Percentiles rank a stretch among this genome's conserved stretches.
phyloP scores from a whole-genome alignment of 2,329 filamentous ascomycete species.

The Arthrinium phaeospermum region DNA sequence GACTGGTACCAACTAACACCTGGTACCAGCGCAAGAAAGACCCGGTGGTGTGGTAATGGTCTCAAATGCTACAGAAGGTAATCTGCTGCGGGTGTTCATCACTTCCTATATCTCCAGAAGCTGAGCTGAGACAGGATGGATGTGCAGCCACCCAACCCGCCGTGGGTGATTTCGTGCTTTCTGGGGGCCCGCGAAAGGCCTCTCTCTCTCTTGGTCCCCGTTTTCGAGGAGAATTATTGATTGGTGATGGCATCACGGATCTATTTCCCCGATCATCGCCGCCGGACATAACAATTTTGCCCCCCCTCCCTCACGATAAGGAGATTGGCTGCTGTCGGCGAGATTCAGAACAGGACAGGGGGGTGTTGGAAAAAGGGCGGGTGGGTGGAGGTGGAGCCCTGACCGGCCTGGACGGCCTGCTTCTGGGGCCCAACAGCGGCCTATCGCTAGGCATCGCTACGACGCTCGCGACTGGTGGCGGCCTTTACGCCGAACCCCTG shows the following conservation, averaged over 20 bases:
- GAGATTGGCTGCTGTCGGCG: background rate
- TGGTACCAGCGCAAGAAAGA: background rate
- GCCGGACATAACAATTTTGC: background rate
- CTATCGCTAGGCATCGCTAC: background rate
- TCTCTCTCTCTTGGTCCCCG: background rate
- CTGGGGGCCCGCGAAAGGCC: background rate
- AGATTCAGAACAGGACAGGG: background rate
- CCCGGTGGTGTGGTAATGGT: background rate
- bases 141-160: background rate
- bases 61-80: background rate
- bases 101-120: background rate
- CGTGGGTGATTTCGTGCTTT: background rate
- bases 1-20: background rate
- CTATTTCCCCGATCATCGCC: background rate
- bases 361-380: background rate
- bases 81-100: background rate
- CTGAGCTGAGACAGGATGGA: slow-evolving; percentile 3
- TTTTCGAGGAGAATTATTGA: background rate
- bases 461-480: background rate
- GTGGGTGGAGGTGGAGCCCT: slow-evolving; percentile 6
- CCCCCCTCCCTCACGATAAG: background rate
- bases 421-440: too few relatives aligned
- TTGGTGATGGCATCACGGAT: slow-evolving; percentile 7
- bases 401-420: background rate
- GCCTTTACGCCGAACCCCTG: slow-evolving; percentile 11